These are phyloP conservation scores for Melanomma pulvis-pyrius DNA, from an alignment of 495 filamentous ascomycete genomes.

Conservation along the genomic window DNA sequence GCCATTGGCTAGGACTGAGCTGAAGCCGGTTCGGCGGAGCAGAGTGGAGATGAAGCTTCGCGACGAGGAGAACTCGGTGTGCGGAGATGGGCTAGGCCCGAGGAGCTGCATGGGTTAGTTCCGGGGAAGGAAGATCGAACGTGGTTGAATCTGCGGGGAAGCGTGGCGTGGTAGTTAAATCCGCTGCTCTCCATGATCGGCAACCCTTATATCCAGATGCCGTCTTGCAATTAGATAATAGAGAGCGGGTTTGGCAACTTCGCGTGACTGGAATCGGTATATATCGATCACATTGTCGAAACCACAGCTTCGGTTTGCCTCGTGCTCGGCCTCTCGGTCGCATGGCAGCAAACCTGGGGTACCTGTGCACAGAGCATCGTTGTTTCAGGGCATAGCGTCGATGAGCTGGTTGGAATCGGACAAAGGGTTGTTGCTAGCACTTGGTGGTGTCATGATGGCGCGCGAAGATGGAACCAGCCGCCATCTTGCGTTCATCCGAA, in stretches of 20 bases:
- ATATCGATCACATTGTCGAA: no score
- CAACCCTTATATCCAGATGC: slow-evolving; percentile 17
- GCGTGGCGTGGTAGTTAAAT: slow-evolving; percentile 14
- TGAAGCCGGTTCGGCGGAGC: slow-evolving; percentile 21
- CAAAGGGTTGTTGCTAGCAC: slow-evolving; percentile 14
- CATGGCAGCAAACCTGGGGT: not conserved
- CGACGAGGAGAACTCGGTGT: not conserved
- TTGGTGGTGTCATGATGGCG: slow-evolving; percentile 14
- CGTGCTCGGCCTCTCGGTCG: not conserved
- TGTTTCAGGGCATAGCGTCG: not conserved
- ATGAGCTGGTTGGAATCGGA: slow-evolving; percentile 4
- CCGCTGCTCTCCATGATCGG: not conserved
- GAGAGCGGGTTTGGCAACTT: not conserved
- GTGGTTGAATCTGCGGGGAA: slow-evolving; percentile 33
- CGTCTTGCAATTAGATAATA: not conserved
- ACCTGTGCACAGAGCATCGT: not conserved
- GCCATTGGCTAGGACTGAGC: slow-evolving; percentile 2
- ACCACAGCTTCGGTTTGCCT: not conserved
- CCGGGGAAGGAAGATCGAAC: slow-evolving; percentile 10
- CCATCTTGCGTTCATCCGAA: slow-evolving; percentile 21
- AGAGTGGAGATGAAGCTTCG: slow-evolving; percentile 13
- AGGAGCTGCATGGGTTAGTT: not conserved
- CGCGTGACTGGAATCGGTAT: not conserved
- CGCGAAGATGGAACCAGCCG: not conserved
- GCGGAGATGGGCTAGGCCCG: slow-evolving; percentile 15